Percentiles rank a stretch among this genome's conserved stretches.
Conservation (phyloP, 257 asterid species). For the Solanum bulbocastanum region DNA sequence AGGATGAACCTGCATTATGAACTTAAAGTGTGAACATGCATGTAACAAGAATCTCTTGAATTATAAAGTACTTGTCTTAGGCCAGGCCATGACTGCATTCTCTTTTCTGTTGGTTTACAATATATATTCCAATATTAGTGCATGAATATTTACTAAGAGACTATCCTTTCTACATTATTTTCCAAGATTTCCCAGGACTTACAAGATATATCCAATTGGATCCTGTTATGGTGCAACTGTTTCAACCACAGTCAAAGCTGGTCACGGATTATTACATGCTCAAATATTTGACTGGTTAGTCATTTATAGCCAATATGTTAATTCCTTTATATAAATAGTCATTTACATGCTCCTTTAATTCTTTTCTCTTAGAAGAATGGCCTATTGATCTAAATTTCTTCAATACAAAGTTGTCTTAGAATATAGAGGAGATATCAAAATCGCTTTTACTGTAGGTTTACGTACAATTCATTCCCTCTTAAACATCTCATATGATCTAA, state of each 20-base stretch:
- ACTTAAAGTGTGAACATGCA: background rate
- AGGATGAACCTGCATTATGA: conserved; percentile 3
- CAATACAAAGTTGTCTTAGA: background rate
- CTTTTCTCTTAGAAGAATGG: background rate
- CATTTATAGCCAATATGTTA: background rate
- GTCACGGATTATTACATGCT: background rate
- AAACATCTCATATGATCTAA: background rate
- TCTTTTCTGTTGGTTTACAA: background rate
- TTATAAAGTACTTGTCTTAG: background rate
- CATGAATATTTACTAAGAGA: background rate
- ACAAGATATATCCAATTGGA: background rate
- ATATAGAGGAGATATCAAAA: background rate
- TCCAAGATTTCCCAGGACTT: background rate
- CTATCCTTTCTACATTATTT: background rate
- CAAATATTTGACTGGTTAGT: background rate
- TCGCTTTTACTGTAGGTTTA: background rate
- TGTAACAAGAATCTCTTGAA: background rate
- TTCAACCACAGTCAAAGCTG: background rate
- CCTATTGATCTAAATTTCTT: background rate
- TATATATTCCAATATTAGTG: background rate
- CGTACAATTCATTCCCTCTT: background rate
- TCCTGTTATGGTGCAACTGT: background rate
- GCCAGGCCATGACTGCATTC: background rate
- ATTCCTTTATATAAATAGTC: background rate
- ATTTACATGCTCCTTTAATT: no score